Evolutionary conservation across 768 basidiomycete genomes (phyloP).

Genomic region (Psilocybe cubensis): DNA sequence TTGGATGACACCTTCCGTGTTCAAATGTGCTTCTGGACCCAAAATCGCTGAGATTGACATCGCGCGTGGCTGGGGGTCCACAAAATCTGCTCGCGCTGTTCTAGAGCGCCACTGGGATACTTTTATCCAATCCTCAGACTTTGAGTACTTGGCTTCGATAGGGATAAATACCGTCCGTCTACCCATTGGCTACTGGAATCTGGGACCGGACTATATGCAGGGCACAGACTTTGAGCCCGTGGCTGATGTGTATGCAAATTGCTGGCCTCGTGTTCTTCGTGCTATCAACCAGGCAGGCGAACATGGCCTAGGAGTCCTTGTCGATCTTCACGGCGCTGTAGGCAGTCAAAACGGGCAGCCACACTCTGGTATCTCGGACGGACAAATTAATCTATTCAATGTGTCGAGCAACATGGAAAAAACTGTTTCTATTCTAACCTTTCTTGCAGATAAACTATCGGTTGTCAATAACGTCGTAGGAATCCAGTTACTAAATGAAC

Average conservation of each 20-base stretch:
- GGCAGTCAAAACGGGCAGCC: constrained; percentile 78
- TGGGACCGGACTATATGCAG: constrained; percentile 56
- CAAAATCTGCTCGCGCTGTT: constrained; percentile 43
- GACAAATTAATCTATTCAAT: constrained; percentile 51
- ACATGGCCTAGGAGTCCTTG: constrained; percentile 66
- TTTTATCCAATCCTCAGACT: constrained; percentile 68
- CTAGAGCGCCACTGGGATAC: constrained; percentile 81
- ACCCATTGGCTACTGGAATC: constrained; percentile 65
- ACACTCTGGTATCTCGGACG: constrained; percentile 68
- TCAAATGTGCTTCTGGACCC: constrained; percentile 55
- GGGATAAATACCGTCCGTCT: constrained; percentile 73
- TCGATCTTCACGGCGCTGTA: constrained; percentile 74
- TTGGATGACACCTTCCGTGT: constrained; percentile 77
- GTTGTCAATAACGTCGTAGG: constrained; percentile 59
- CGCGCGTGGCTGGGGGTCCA: constrained; percentile 61
- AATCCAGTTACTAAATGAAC: constrained; percentile 65
- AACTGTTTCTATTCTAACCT: constrained; percentile 53
- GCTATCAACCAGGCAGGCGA: constrained; percentile 65
- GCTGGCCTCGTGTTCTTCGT: constrained; percentile 66
- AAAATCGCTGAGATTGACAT: constrained; percentile 66
- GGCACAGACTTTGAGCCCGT: constrained; percentile 69
- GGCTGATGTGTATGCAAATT: constrained; percentile 58
- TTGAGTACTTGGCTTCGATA: constrained; percentile 63
- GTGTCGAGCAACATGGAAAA: constrained; percentile 47
- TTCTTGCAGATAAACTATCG: constrained; percentile 44